A percentile compares a stretch with the other conserved stretches of the same genome.
These are phyloP conservation scores for Solanum chilense DNA, from an alignment of 257 asterid genomes.

Conservation along the genomic window DNA sequence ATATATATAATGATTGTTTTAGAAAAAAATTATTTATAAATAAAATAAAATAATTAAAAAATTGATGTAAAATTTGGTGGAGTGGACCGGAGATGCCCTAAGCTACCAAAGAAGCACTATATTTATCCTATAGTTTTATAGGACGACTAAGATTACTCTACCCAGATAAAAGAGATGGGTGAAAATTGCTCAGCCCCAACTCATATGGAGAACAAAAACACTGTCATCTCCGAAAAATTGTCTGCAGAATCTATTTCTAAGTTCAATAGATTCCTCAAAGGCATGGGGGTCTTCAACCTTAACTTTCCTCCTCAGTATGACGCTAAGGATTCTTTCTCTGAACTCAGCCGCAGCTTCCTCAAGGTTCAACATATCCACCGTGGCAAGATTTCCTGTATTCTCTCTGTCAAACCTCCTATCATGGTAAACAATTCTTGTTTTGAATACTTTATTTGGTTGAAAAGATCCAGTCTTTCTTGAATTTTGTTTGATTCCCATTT, in stretches of 20 bases:
- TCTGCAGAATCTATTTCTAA: constrained; percentile 1
- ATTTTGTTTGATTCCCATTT: background rate
- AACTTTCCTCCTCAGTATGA: constrained; percentile 27
- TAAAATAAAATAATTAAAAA: no score
- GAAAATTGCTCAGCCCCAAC: background rate
- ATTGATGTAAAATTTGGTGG: no score
- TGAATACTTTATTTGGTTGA: background rate
- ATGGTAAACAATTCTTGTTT: constrained; percentile 20
- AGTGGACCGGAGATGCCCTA: no score
- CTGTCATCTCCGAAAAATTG: constrained; percentile 4
- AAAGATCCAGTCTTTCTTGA: background rate
- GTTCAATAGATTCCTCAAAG: constrained; percentile 3
- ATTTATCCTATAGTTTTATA: no score
- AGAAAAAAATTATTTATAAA: no score
- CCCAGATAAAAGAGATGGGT: background rate
- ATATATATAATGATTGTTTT: no score
- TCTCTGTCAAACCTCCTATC: constrained; percentile 46
- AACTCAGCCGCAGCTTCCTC: constrained; percentile 43
- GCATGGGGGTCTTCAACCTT: constrained; percentile 8
- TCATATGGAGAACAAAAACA: background rate
- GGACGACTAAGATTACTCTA: background rate
- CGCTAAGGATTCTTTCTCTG: constrained; percentile 44
- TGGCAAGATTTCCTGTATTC: constrained; percentile 63
- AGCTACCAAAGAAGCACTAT: background rate
- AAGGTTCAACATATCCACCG: constrained; percentile 36